phyloP scores from a whole-genome alignment of 2,329 filamentous ascomycete species.

The Thermochaetoides dissita region DNA sequence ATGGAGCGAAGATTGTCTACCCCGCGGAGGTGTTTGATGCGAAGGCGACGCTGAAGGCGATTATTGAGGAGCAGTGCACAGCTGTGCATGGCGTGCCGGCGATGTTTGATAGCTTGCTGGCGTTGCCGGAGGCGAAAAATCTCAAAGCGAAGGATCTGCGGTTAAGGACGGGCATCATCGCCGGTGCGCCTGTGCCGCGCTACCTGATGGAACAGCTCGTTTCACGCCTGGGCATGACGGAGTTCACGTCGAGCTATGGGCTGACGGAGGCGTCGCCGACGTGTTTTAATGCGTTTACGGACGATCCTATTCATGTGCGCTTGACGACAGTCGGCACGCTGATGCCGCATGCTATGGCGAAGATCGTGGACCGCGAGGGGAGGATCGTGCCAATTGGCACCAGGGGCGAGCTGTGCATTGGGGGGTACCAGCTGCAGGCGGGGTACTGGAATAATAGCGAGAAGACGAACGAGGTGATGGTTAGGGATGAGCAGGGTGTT shows the following conservation, averaged over 20 bases:
- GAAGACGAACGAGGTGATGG: constrained; percentile 53
- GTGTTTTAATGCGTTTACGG: constrained; percentile 66
- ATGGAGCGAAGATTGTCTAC: constrained; percentile 64
- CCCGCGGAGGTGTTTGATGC: constrained; percentile 63
- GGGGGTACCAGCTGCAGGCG: constrained; percentile 61
- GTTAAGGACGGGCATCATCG: constrained; percentile 64
- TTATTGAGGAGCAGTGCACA: constrained; percentile 55
- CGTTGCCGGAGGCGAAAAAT: constrained; percentile 27
- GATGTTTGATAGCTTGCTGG: constrained; percentile 60
- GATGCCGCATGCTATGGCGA: constrained; percentile 62
- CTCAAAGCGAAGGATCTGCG: constrained; percentile 29
- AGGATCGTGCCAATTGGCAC: constrained; percentile 52
- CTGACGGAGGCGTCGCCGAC: constrained; percentile 69
- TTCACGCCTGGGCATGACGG: constrained; percentile 57
- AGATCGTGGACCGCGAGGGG: constrained; percentile 59
- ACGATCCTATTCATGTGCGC: constrained; percentile 52
- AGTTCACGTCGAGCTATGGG: constrained; percentile 58
- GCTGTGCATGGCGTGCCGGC: constrained; percentile 70
- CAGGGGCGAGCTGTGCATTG: constrained; percentile 62
- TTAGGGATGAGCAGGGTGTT: constrained; percentile 35
- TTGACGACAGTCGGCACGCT: constrained; percentile 62
- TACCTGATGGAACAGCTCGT: constrained; percentile 63
- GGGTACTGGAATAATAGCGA: constrained; percentile 57
- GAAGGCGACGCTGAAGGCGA: constrained; percentile 48
- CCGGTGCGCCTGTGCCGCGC: constrained; percentile 61